A percentile compares a stretch with the other conserved stretches of the same genome.
phyloP scores from a whole-genome alignment of 2,329 filamentous ascomycete genomes.

The Colletotrichum magnum region DNA sequence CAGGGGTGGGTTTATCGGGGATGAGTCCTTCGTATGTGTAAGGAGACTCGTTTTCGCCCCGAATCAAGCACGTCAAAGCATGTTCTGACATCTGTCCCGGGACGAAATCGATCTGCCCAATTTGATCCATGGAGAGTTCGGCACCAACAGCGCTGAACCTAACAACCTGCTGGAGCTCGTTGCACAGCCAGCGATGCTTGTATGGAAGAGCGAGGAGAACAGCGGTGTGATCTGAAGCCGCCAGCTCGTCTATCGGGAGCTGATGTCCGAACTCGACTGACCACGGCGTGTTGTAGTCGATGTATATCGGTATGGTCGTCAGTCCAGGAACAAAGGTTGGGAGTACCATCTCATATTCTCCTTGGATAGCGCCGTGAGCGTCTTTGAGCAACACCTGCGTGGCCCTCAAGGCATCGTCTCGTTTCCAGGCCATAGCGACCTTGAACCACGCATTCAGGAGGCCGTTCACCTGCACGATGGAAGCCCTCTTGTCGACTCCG shows the following conservation, averaged over 20 bases:
- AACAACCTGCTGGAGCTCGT: constrained; percentile 59
- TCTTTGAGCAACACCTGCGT: constrained; percentile 43
- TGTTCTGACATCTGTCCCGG: constrained; percentile 42
- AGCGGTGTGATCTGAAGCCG: constrained; percentile 58
- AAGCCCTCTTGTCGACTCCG: constrained; percentile 54
- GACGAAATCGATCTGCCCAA: constrained; percentile 50
- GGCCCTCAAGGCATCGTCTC: constrained; percentile 47
- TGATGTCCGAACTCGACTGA: constrained; percentile 49
- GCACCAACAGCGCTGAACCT: constrained; percentile 52
- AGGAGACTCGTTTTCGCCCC: constrained; percentile 54
- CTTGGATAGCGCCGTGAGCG: constrained; percentile 47
- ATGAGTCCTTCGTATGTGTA: constrained; percentile 60
- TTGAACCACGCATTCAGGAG: constrained; percentile 63
- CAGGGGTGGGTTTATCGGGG: constrained; percentile 57
- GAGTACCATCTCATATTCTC: constrained; percentile 59
- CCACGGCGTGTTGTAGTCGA: constrained; percentile 55
- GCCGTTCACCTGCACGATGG: constrained; percentile 53
- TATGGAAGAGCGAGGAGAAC: constrained; percentile 63
- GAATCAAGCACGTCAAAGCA: constrained; percentile 53
- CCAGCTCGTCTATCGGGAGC: constrained; percentile 40
- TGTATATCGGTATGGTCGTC: constrained; percentile 56
- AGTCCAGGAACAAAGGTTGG: constrained; percentile 58
- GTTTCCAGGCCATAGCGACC: constrained; percentile 60
- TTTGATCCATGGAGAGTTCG: constrained; percentile 47
- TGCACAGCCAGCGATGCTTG: constrained; percentile 59